Evolutionary conservation across 2,329 filamentous ascomycete species (phyloP).

Genomic region (Calonectria pseudoturangicola): DNA sequence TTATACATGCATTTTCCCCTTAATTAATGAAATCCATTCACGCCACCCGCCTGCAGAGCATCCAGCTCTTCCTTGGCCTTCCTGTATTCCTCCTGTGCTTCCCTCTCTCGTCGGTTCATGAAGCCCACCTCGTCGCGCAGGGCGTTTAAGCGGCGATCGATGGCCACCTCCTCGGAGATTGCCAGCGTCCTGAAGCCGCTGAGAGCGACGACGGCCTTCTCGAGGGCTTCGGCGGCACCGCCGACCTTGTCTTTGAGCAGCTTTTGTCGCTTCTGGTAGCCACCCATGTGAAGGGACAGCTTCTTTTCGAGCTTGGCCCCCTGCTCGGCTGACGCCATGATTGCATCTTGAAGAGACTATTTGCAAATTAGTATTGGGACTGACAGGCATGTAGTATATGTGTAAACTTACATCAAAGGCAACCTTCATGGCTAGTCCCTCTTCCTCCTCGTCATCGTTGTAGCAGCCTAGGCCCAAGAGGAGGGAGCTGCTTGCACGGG

Average conservation of each 20-base stretch:
- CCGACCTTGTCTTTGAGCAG: slow-evolving; percentile 86
- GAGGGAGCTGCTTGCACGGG: slow-evolving; percentile 71
- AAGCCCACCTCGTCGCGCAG: slow-evolving; percentile 89
- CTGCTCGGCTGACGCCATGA: slow-evolving; percentile 84
- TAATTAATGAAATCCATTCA: slow-evolving; percentile 63
- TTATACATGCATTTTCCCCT: slow-evolving; percentile 49
- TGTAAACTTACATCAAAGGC: slow-evolving; percentile 81
- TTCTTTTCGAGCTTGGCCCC: slow-evolving; percentile 96
- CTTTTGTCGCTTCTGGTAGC: slow-evolving; percentile 91
- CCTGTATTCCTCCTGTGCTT: slow-evolving; percentile 92
- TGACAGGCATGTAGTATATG: neutral
- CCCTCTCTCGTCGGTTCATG: slow-evolving; percentile 87
- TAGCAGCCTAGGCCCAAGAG: slow-evolving; percentile 90
- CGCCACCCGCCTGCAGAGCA: slow-evolving; percentile 65
- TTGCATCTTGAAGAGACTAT: slow-evolving; percentile 82
- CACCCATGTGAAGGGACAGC: slow-evolving; percentile 88
- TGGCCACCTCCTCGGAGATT: slow-evolving; percentile 85
- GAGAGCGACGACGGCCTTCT: slow-evolving; percentile 82
- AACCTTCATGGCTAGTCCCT: slow-evolving; percentile 76
- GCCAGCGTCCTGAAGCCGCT: slow-evolving; percentile 85
- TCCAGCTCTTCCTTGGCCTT: slow-evolving; percentile 85
- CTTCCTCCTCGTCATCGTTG: slow-evolving; percentile 83
- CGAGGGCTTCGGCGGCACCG: slow-evolving; percentile 83
- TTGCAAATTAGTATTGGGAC: slow-evolving; percentile 44
- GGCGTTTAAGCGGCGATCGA: slow-evolving; percentile 81